Percentiles rank a stretch among this genome's conserved stretches.
These are phyloP conservation scores for Schizothecium vesticola DNA, from an alignment of 495 filamentous ascomycete genomes.

Conservation along the genomic window DNA sequence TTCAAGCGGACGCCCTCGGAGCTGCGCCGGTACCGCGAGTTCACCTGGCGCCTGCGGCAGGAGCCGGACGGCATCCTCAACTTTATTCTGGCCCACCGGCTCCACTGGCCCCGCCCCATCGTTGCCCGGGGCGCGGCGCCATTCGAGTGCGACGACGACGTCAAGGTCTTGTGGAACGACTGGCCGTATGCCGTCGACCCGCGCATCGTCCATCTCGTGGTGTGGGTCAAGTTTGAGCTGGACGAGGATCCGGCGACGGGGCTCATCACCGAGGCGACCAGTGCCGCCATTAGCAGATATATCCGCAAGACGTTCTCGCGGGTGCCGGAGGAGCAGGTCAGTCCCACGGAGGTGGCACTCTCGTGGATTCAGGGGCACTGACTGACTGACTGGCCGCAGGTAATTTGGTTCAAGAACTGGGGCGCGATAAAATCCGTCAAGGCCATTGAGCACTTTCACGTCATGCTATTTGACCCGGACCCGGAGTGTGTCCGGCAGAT, in stretches of 20 bases:
- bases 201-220: slow-evolving; percentile 72
- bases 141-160: slow-evolving; percentile 49
- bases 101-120: slow-evolving; percentile 54
- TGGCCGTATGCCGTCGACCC: slow-evolving; percentile 83
- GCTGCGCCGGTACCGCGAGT: slow-evolving; percentile 65
- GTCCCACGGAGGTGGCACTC: slow-evolving; percentile 9
- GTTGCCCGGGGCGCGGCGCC: slow-evolving; percentile 27
- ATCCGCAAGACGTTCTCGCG: slow-evolving; percentile 57
- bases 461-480: slow-evolving; percentile 77
- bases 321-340: slow-evolving; percentile 35
- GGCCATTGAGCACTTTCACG: slow-evolving; percentile 91
- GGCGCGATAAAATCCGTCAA: slow-evolving; percentile 70
- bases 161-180: slow-evolving; percentile 77
- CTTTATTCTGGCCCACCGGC: slow-evolving; percentile 61
- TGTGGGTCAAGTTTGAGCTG: slow-evolving; percentile 81
- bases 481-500: slow-evolving; percentile 62
- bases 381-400: slow-evolving; percentile 35
- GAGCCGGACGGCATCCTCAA: slow-evolving; percentile 68
- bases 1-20: slow-evolving; percentile 73
- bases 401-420: slow-evolving; percentile 93
- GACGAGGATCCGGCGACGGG: slow-evolving; percentile 60
- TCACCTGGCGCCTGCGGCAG: slow-evolving; percentile 53
- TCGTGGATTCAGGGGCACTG: background rate
- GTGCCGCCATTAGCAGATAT: slow-evolving; percentile 60
- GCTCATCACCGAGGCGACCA: slow-evolving; percentile 58